Base-by-base conservation (phyloP, 768 basidiomycete genomes). In the Russula sp. region DNA sequence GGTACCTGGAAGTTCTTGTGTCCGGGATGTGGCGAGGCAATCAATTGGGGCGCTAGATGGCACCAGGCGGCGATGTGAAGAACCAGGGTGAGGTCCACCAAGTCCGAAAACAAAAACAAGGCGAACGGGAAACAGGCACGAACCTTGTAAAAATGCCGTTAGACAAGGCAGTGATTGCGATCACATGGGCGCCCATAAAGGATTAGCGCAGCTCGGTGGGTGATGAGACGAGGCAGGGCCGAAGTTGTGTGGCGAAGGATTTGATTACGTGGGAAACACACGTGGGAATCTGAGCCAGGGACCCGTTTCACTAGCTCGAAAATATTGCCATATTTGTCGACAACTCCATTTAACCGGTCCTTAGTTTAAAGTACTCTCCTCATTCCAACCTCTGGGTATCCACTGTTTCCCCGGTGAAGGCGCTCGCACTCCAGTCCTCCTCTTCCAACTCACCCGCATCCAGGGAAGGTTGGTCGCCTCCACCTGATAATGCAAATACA, bases 351-450 rank as follows among this genome's bases (percentile, higher is more conserved):
- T 20, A 48, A 55, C 26, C 46, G 46, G 46, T 22, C 44, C 46
- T 11, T n/a, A n/a, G 46, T 48, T 40, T 40, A n/a, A 44, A 44
- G 20, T 20, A 44, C 20, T 9, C 11, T 7, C 1, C 52, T 67
- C 44, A 61, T 54, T 18, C 30, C 59, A 61, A 38, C 34, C n/a
- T 60, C 48, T 53, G 40, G 26, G 28, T 30, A 22, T 61, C 36
- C 26, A 22, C 58, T 28, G 54, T 34, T 30, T 60, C 62, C 30
- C 42, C 57, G 20, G 62, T 38, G 30, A 69, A 69, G 44, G 57
- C 58, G 16, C 28, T 34, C 18, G 59, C 22, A 14, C 68, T 68
- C 69, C 69, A 69, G 46, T 69, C 69, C 32, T 69, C 69, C 57
- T 69, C 69, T 50, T 65, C 63, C 56, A 57, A 46, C 7, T 22